These are phyloP conservation scores for Fimicolochytrium jonesii DNA, from an alignment of 192 early-diverging fungal species.

Conservation along the genomic window DNA sequence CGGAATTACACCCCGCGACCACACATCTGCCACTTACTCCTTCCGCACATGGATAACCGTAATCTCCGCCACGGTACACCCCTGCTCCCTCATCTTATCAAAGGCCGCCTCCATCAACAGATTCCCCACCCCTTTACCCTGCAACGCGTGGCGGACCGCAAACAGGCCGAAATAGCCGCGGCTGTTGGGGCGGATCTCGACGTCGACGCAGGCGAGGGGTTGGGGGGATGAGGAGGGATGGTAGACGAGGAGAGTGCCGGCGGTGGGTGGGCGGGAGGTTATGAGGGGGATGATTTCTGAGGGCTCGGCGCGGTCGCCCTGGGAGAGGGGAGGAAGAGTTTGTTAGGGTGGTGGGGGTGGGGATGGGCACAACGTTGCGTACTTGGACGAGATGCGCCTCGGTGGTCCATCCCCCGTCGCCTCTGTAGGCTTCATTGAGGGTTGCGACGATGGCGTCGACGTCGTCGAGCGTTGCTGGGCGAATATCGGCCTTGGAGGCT, in stretches of 20 bases:
- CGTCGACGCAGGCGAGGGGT: background rate
- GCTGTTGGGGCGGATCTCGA: background rate
- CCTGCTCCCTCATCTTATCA: background rate
- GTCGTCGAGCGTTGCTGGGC: background rate
- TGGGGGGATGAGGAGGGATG: background rate
- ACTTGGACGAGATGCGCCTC: constrained; percentile 1
- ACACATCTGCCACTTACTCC: background rate
- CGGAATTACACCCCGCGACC: too few relatives aligned
- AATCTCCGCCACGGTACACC: background rate
- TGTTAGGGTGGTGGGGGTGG: too few relatives aligned
- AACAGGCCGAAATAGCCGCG: constrained; percentile 7
- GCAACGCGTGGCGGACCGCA: background rate
- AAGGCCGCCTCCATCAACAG: background rate
- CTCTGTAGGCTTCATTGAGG: constrained; percentile 4
- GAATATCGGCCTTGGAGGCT: too few relatives aligned
- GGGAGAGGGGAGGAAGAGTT: too few relatives aligned
- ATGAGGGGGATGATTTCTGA: too few relatives aligned
- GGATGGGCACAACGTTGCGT: background rate
- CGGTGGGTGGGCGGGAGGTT: too few relatives aligned
- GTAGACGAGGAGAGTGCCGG: background rate
- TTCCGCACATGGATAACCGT: background rate
- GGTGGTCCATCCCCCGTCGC: background rate
- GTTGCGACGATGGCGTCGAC: background rate
- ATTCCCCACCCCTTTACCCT: background rate
- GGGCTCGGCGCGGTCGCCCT: too few relatives aligned